Evolutionary conservation across 2,329 filamentous ascomycete species (phyloP).

Genomic region (Penicillium sp.): DNA sequence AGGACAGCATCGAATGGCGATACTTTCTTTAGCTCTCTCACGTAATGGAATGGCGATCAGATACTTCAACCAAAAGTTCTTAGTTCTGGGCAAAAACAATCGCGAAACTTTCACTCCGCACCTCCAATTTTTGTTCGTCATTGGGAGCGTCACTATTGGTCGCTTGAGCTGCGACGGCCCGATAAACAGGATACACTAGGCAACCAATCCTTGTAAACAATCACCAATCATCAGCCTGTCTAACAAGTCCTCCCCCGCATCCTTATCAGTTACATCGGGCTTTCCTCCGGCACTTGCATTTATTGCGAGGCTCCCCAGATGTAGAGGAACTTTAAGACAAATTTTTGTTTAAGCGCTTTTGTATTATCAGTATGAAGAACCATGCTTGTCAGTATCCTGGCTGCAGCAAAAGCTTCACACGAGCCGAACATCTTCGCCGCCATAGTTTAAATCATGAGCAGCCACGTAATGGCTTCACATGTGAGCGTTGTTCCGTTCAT

Average conservation of each 20-base stretch:
- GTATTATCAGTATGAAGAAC: slow-evolving; percentile 11
- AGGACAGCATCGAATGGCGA: slow-evolving; percentile 42
- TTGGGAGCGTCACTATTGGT: neutral
- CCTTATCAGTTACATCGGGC: slow-evolving; percentile 21
- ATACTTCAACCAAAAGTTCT: neutral
- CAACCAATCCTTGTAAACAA: neutral
- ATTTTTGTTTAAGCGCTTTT: neutral
- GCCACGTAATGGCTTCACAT: slow-evolving; percentile 55
- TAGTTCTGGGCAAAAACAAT: neutral
- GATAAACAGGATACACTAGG: slow-evolving; percentile 1
- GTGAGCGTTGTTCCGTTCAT: slow-evolving; percentile 62
- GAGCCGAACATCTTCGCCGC: slow-evolving; percentile 62
- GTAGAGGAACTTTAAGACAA: neutral
- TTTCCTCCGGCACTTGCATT: slow-evolving; percentile 9
- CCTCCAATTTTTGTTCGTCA: neutral
- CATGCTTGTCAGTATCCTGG: slow-evolving; percentile 19
- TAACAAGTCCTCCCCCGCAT: slow-evolving; percentile 15
- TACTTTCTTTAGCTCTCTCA: slow-evolving; percentile 25
- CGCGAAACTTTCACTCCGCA: slow-evolving; percentile 1
- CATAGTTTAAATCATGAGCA: slow-evolving; percentile 62
- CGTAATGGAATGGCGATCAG: neutral
- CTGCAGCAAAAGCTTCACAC: slow-evolving; percentile 52
- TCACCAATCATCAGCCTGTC: slow-evolving; percentile 11
- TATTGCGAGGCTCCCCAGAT: slow-evolving; percentile 2
- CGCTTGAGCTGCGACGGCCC: neutral